These are phyloP conservation scores for Rosa persica DNA, from an alignment of 306 rosid genomes.

Conservation along the genomic window DNA sequence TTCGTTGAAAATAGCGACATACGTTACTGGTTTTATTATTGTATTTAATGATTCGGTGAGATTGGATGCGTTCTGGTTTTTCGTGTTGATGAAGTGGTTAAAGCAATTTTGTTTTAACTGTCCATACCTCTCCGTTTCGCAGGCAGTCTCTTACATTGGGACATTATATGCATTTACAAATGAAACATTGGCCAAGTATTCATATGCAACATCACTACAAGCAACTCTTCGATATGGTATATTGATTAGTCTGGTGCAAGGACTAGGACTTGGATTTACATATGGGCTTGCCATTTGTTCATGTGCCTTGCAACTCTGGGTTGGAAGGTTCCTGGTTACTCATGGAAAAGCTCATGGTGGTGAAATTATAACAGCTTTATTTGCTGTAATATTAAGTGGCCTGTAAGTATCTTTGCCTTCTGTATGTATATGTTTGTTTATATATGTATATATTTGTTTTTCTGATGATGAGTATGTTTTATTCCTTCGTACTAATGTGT, in stretches of 20 bases:
- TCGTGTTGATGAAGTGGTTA: slow-evolving; percentile 26
- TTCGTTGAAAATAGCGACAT: not conserved
- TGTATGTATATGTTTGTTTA: not conserved
- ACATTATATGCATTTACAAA: slow-evolving; percentile 94
- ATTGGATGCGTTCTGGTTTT: not conserved
- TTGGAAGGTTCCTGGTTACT: slow-evolving; percentile 84
- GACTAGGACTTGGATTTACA: slow-evolving; percentile 99
- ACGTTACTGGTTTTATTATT: not conserved
- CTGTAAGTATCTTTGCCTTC: slow-evolving; percentile 58
- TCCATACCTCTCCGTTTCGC: slow-evolving; percentile 40
- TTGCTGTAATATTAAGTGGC: slow-evolving; percentile 98
- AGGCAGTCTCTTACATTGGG: slow-evolving; percentile 94
- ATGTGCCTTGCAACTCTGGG: slow-evolving; percentile 99
- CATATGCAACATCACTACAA: slow-evolving; percentile 96
- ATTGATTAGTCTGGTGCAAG: slow-evolving; percentile 98
- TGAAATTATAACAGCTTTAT: slow-evolving; percentile 88
- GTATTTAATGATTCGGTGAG: not conserved
- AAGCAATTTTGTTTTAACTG: slow-evolving; percentile 27
- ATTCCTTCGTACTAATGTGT: slow-evolving; percentile 29
- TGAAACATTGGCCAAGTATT: slow-evolving; percentile 96
- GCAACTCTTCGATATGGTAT: slow-evolving; percentile 99
- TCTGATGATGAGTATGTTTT: slow-evolving; percentile 20
- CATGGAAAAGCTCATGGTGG: slow-evolving; percentile 78
- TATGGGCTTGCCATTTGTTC: slow-evolving; percentile 99
- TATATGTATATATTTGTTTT: not conserved